These are phyloP conservation scores for Mallotus repandus DNA, from an alignment of 441 rosid genomes.

Conservation along the genomic window DNA sequence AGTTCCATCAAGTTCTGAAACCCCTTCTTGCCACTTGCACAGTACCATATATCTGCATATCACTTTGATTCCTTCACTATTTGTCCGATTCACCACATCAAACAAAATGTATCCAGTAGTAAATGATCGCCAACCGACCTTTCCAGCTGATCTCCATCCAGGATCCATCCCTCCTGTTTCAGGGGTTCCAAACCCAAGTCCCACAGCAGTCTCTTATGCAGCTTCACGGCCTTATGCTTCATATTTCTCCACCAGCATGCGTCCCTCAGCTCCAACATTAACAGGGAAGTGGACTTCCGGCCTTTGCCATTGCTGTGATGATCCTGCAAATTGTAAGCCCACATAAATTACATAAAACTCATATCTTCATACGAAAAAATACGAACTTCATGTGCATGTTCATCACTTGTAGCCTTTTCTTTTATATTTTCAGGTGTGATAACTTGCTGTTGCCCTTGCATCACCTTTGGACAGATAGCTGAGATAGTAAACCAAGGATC, in stretches of 20 bases:
- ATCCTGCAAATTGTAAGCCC: slow-evolving; percentile 25
- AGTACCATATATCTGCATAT: too few species aligned
- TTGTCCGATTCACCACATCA: too few species aligned
- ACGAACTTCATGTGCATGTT: too few species aligned
- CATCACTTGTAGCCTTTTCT: too few species aligned
- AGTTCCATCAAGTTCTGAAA: too few species aligned
- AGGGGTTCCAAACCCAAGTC: background rate
- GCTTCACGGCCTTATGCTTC: slow-evolving; percentile 25
- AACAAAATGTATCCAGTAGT: background rate
- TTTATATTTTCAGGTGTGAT: slow-evolving; percentile 19
- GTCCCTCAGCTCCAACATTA: background rate
- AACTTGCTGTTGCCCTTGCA: slow-evolving; percentile 56
- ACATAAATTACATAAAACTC: too few species aligned
- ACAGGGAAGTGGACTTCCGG: slow-evolving; percentile 26
- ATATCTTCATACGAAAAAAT: too few species aligned
- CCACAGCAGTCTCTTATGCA: slow-evolving; percentile 26
- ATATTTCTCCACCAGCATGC: slow-evolving; percentile 5
- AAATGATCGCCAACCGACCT: background rate
- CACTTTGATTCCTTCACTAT: too few species aligned
- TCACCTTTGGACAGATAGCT: slow-evolving; percentile 60
- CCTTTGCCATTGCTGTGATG: slow-evolving; percentile 32
- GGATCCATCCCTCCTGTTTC: too few species aligned
- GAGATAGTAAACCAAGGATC: slow-evolving; percentile 56
- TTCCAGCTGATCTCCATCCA: too few species aligned
- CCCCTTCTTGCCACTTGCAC: too few species aligned